Base-by-base conservation (phyloP, 441 rosid species). In the Gossypium davidsonii region DNA sequence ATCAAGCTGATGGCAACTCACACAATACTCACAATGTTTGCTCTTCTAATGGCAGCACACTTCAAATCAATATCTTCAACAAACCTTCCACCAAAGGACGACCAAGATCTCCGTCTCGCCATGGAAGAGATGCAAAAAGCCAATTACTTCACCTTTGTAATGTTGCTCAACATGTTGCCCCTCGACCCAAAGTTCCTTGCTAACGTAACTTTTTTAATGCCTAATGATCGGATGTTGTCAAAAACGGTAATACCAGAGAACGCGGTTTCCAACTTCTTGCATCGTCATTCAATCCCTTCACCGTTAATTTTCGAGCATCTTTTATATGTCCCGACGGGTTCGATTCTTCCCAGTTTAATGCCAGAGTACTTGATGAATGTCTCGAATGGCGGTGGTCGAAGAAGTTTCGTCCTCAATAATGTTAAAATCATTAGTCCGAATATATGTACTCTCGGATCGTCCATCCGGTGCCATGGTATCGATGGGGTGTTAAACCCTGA, bases 381-480 rank as follows among this genome's bases (percentile, higher is more conserved):
- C 71, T 56, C 76, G 31, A 93, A 93, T 23, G 79, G 79, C 3
- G 92, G 78, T 17, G 90, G 93, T 17, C 76, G 90, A 57, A 77
- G 69, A 66, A 79, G 39, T 72, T 86, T 78, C 77, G 83, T 65
- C 58, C 78, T 93, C 75, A 90, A 93, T 79, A 81, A 89, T 64
- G 92, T 87, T 12, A 88, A 78, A 69, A 74, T 91, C 74, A 75
- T 75, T 42, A 83, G 85, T 74, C 94, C 90, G 0, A 81, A 91
- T 44, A 74, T 88, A 62, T 93, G 97, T 75, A 84, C 78, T 9
- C 70, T 79, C 21, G 83, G 86, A 0, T 79, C 82, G 49, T 84
- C 96, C 34, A 86, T 91, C 62, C 76, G 90, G 21, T 93, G 97
- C 67, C 98, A 90, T 71, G 97, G 96, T 21, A 79, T 91, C 6